phyloP scores from a whole-genome alignment of 106 monocot species.

The Allium fistulosum region DNA sequence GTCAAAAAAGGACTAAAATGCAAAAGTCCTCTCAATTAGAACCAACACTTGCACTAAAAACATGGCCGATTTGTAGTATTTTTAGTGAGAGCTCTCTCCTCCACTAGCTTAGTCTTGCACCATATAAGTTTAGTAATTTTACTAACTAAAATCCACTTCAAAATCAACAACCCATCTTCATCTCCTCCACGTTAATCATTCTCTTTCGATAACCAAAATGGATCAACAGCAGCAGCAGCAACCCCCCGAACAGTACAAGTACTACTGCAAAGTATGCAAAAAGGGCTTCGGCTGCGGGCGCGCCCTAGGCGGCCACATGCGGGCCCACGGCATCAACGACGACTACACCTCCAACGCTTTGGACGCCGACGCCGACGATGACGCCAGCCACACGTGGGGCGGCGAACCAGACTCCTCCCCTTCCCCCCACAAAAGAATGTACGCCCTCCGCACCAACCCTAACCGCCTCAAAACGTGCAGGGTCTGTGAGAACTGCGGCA shows the following conservation, averaged over 20 bases:
- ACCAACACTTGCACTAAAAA: conserved; percentile 14
- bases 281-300: conserved; percentile 72
- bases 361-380: conserved; percentile 4
- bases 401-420: neutral
- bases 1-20: conserved; percentile 8
- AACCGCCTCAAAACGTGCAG: conserved; percentile 31
- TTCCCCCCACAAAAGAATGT: conserved; percentile 23
- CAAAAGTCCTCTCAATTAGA: neutral
- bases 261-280: conserved; percentile 69
- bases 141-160: conserved; percentile 1
- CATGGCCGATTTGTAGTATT: neutral
- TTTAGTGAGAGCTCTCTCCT: neutral
- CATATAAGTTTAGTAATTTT: conserved; percentile 14
- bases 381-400: conserved; percentile 9
- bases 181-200: neutral
- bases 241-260: conserved; percentile 24
- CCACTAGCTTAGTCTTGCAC: conserved; percentile 25
- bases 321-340: conserved; percentile 60
- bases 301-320: conserved; percentile 82
- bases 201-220: conserved; percentile 19
- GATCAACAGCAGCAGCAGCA: conserved; percentile 19
- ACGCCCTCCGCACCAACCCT: conserved; percentile 57
- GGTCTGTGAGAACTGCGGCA: conserved; percentile 53
- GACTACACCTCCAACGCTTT: conserved; percentile 2
- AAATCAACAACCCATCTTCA: neutral